Base-by-base conservation (phyloP, 2,329 filamentous ascomycete genomes). In the Pseudocercospora fijiensis region DNA sequence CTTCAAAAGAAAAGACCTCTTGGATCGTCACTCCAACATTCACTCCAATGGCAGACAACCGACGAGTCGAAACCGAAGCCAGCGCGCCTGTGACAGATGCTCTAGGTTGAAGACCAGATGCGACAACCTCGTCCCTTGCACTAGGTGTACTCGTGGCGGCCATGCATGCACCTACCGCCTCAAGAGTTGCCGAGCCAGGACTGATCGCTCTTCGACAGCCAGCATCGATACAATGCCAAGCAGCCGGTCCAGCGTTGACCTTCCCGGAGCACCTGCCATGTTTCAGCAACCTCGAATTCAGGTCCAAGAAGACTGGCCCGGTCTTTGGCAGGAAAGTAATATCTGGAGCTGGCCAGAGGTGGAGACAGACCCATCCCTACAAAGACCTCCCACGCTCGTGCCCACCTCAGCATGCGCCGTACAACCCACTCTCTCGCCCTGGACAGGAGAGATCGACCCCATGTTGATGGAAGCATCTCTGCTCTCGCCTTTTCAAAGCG, bases 1-100 rank as follows among this genome's bases (percentile, higher is more conserved):
- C 22, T 69, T 69, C 65, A 69, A 69, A 26, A 57, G 67, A 27
- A 69, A 69, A 43, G 67, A 69, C 53, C 63, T 69, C 11, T 63
- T 69, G 47, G 67, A 69, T 45, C 61, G 67, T 55, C 67, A 69
- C 41, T 55, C 49, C n/a, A 63, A 65, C 55, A 69, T 67, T 16
- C 67, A 69, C 26, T 41, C 56, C n/a, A 60, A 57, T 28, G 52
- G 56, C n/a, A 61, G 58, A 49, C 62, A 52, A 30, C 58, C 61
- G 1, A 26, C 62, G 4, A 63, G 28, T 37, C 53, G 49, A 11
- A 62, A 57, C 9, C 41, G 67, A 37, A 67, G 64, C 24, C 64
- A 62, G 45, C 49, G 65, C 58, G 67, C 67, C 8, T 69, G 67
- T 52, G 65, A 69, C 61, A 64, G 67, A 47, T 69, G 67, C 41